A percentile compares a stretch with the other conserved stretches of the same genome.
These are phyloP conservation scores for Suhomyces chickasaworum DNA, from an alignment of 1,139 yeast species.

Conservation along the genomic window DNA sequence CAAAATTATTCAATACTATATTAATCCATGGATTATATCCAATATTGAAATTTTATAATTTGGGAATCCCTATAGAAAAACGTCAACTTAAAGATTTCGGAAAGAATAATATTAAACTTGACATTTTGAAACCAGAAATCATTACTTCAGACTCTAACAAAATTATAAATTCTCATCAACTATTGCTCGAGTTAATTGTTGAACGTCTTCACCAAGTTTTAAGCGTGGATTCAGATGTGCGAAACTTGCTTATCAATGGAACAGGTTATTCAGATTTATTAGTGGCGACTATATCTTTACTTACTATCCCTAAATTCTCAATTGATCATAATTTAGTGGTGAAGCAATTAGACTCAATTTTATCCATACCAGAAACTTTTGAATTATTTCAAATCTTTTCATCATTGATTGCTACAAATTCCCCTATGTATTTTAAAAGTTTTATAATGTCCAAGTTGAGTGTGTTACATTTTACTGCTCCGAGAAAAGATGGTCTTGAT, in stretches of 20 bases:
- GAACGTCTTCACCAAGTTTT: constrained; percentile 37
- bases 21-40: constrained; percentile 75
- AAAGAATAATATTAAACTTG: constrained; percentile 27
- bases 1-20: constrained; percentile 61
- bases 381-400: constrained; percentile 60
- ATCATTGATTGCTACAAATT: constrained; percentile 42
- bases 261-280: constrained; percentile 74
- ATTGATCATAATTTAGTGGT: constrained; percentile 3
- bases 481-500: constrained; percentile 61
- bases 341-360: constrained; percentile 13
- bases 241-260: constrained; percentile 60
- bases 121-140: constrained; percentile 15
- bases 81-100: constrained; percentile 53
- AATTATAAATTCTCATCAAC: constrained; percentile 7
- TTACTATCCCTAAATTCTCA: constrained; percentile 39
- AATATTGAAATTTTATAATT: constrained; percentile 50
- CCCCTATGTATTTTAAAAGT: constrained; percentile 40
- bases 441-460: constrained; percentile 52
- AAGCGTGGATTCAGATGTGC: constrained; percentile 49
- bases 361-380: constrained; percentile 55
- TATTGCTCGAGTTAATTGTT: constrained; percentile 39
- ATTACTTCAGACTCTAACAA: background rate
- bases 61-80: constrained; percentile 68
- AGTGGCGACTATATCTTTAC: constrained; percentile 55
- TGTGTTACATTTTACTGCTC: constrained; percentile 55